Percentiles rank a stretch among this genome's conserved stretches.
Conservation (phyloP, 306 rosid genomes). For the Luffa aegyptiaca region DNA sequence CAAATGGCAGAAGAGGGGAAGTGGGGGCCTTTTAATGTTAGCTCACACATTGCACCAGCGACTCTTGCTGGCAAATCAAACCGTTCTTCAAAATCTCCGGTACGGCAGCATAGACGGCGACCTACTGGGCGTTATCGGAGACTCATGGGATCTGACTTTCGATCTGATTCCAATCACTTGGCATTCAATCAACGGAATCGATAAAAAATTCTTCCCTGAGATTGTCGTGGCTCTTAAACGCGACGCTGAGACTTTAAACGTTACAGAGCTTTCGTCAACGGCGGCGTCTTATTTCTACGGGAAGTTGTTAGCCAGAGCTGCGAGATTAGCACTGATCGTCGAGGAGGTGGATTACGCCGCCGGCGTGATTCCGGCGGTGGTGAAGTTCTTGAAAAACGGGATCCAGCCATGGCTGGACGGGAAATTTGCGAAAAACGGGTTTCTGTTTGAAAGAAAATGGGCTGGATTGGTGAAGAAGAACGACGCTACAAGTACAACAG, state of each 20-base stretch:
- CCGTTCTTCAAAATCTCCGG: slow-evolving; percentile 39
- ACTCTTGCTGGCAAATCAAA: slow-evolving; percentile 28
- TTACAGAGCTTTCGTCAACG: slow-evolving; percentile 19
- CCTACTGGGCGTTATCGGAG: slow-evolving; percentile 75
- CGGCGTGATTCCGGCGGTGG: slow-evolving; percentile 43
- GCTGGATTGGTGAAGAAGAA: slow-evolving; percentile 59
- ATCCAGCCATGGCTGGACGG: slow-evolving; percentile 88
- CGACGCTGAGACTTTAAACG: slow-evolving; percentile 41
- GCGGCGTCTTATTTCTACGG: slow-evolving; percentile 52
- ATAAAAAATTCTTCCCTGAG: slow-evolving; percentile 28
- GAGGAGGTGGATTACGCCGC: slow-evolving; percentile 43
- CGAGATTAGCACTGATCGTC: slow-evolving; percentile 75
- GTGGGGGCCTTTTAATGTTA: slow-evolving; percentile 56
- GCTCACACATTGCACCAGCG: slow-evolving; percentile 77
- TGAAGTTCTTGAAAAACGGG: slow-evolving; percentile 41
- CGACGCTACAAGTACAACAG: slow-evolving; percentile 41
- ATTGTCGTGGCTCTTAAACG: slow-evolving; percentile 36
- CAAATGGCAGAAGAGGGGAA: slow-evolving; percentile 67
- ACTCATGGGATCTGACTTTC: slow-evolving; percentile 49
- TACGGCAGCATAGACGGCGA: slow-evolving; percentile 79
- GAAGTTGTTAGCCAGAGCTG: slow-evolving; percentile 73
- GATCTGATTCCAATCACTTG: slow-evolving; percentile 55
- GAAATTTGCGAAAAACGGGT: slow-evolving; percentile 62
- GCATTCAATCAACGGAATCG: slow-evolving; percentile 61
- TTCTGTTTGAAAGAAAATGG: slow-evolving; percentile 62